These are phyloP conservation scores for Fusarium circinatum DNA, from an alignment of 2,329 filamentous ascomycete genomes.

Conservation along the genomic window DNA sequence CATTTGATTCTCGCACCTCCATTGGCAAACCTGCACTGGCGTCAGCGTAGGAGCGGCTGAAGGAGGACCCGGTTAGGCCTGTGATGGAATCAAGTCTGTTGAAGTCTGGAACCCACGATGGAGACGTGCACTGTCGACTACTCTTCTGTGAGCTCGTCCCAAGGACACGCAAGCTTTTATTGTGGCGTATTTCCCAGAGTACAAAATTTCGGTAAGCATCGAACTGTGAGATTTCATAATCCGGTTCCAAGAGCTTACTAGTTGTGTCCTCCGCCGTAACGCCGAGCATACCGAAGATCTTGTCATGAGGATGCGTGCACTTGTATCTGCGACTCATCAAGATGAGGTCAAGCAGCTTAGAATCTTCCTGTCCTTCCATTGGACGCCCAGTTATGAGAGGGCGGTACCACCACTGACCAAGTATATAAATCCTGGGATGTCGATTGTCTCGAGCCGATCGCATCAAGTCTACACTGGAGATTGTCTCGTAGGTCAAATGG, in stretches of 20 bases:
- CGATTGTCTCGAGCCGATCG: accelerated
- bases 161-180: neutral
- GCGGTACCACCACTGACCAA: accelerated
- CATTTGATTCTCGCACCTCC: accelerated
- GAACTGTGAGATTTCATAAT: accelerated
- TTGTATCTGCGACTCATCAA: neutral
- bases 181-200: accelerated
- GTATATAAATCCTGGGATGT: neutral
- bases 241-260: neutral
- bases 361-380: accelerated
- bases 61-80: neutral
- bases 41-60: too few species aligned
- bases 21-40: neutral
- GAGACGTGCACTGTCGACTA: accelerated
- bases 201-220: neutral
- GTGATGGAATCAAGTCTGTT: accelerated
- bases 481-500: accelerated
- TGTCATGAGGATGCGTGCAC: neutral
- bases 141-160: neutral
- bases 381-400: accelerated
- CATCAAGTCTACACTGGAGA: neutral
- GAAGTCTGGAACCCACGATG: neutral
- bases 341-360: accelerated
- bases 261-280: accelerated
- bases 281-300: neutral